These are phyloP conservation scores for Cafeteria roenbergensis DNA, from an alignment of 108 stramenopile species.

Conservation along the genomic window DNA sequence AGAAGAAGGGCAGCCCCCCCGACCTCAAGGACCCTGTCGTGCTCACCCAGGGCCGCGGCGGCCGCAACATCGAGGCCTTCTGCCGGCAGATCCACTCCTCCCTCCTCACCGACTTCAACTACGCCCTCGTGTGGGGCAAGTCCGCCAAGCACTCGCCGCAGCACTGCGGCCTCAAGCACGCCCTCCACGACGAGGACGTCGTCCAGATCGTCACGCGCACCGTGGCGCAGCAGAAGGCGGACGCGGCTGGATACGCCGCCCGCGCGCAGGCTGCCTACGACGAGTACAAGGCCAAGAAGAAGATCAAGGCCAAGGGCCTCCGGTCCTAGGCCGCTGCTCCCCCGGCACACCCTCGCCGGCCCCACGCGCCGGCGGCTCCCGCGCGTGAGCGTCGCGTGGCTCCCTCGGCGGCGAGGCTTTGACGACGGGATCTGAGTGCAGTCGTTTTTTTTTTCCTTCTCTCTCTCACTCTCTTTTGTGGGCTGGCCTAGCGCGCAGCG, in stretches of 20 bases:
- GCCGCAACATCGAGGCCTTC: constrained; percentile 38
- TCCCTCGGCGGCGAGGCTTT: too few relatives aligned
- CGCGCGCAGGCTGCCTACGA: constrained; percentile 54
- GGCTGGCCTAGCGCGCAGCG: too few relatives aligned
- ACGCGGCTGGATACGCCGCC: constrained; percentile 46
- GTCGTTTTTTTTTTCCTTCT: too few relatives aligned
- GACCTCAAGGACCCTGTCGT: constrained; percentile 92
- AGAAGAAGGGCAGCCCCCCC: constrained; percentile 74
- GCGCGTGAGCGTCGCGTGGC: too few relatives aligned
- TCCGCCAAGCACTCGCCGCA: constrained; percentile 87
- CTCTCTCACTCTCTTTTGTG: too few relatives aligned
- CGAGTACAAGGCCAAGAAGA: constrained; percentile 55
- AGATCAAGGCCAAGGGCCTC: constrained; percentile 20
- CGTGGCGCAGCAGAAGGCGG: constrained; percentile 74
- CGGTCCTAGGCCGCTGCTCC: too few relatives aligned
- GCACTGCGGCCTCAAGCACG: constrained; percentile 78
- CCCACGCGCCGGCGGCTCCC: too few relatives aligned
- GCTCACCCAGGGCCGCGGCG: constrained; percentile 65
- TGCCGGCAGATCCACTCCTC: constrained; percentile 32
- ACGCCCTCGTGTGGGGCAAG: constrained; percentile 94
- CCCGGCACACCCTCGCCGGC: too few relatives aligned
- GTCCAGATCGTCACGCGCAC: constrained; percentile 92
- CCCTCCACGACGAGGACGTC: constrained; percentile 88
- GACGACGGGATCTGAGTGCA: too few relatives aligned
- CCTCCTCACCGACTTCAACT: constrained; percentile 68